Percentiles rank a stretch among this genome's conserved stretches.
phyloP scores from a whole-genome alignment of 345 rosid genomes.

The Pelargonium nanum region DNA sequence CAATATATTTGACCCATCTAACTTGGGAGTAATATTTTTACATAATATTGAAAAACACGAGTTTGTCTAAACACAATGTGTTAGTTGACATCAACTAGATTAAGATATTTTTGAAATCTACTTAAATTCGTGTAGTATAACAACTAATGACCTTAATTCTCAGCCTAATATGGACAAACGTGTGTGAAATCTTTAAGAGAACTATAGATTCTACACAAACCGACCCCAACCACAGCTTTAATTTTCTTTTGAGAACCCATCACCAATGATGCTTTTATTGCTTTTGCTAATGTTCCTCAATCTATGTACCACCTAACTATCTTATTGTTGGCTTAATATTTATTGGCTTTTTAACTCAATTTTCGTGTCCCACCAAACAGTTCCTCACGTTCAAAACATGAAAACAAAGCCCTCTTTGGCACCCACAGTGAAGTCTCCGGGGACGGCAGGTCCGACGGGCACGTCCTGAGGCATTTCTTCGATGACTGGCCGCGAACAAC shows the following conservation, averaged over 20 bases:
- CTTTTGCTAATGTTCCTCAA: not conserved
- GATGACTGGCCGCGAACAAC: slow-evolving; percentile 80
- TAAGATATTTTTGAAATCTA: too few species aligned
- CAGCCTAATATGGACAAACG: slow-evolving; percentile 4
- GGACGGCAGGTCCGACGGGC: slow-evolving; percentile 37
- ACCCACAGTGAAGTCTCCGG: slow-evolving; percentile 28
- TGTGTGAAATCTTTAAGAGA: slow-evolving; percentile 22
- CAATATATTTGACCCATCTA: too few species aligned
- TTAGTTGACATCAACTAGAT: not conserved
- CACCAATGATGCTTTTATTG: not conserved
- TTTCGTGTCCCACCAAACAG: slow-evolving; percentile 21
- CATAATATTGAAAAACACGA: too few species aligned
- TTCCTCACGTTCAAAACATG: slow-evolving; percentile 36
- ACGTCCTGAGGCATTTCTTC: slow-evolving; percentile 63
- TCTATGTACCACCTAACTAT: not conserved
- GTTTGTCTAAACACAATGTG: too few species aligned
- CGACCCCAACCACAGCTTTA: slow-evolving; percentile 44
- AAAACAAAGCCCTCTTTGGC: slow-evolving; percentile 20
- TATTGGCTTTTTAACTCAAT: not conserved
- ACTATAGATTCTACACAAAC: slow-evolving; percentile 35
- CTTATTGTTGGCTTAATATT: not conserved
- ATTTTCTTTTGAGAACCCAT: slow-evolving; percentile 4
- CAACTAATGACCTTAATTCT: slow-evolving; percentile 20
- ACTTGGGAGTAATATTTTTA: too few species aligned
- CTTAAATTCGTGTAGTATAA: slow-evolving; percentile 7